Base-by-base conservation (phyloP, 177 flowering plant species). In the Telopea speciosissima region DNA sequence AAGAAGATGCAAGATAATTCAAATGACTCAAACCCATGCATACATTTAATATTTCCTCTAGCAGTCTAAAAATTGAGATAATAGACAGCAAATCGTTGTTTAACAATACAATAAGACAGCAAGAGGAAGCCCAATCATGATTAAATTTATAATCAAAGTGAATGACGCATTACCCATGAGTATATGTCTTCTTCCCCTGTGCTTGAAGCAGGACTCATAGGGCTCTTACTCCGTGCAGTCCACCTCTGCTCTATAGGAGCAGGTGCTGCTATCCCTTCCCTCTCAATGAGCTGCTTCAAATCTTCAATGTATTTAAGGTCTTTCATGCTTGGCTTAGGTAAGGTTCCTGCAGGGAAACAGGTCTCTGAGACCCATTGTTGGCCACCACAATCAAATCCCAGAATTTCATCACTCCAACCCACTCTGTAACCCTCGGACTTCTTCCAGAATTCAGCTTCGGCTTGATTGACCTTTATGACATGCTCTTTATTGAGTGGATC, bases 341-440 rank as follows among this genome's bases (percentile, higher is more conserved):
- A 73, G 33, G 91, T 90, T 74, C 99, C 99, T 62, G 86, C 92
- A 49, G 99, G 98, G 72, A 91, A 93, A 79, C 99, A 96, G 36
- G 75, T 93, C 75, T 96, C 99, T 28, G 99, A 96, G n/a, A 96
- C 99, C 99, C 99, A 96, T 72, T 96, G 98, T 71, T 96, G 97
- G 33, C 99, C 99, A 75, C 99, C 99, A 84, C 99, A 96, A 81
- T 96, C 98, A 80, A 96, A 93, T 28, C 97, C 97, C 77, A 96
- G 75, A 64, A 96, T 93, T 79, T 96, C 99, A 83, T 96, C 99
- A 79, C 93, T 91, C 98, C 98, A 96, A 69, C 99, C 99, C 56
- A 89, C 89, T 81, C 98, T 81, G 68, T 90, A 96, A 73, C 99
- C 99, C 77, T 96, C 99, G 44, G 98, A 96, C 76, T 88, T 93